Evolutionary conservation across 306 rosid species (phyloP).

Genomic region (Glycine latifolia): DNA sequence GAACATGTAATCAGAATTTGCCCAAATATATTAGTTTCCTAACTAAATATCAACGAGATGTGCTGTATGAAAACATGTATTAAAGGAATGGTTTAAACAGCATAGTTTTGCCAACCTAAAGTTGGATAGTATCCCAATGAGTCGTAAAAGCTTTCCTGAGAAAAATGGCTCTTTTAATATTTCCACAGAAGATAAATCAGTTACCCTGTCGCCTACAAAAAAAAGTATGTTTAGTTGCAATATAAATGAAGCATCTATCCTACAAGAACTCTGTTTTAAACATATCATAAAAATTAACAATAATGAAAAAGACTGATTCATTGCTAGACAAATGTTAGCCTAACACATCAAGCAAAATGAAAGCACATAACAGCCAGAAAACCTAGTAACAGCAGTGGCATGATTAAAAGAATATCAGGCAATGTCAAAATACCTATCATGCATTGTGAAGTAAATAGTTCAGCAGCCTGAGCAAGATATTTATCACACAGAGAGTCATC

Average conservation of each 20-base stretch:
- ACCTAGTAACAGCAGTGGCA: constrained; percentile 22
- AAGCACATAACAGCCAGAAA: constrained; percentile 30
- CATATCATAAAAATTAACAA: constrained; percentile 12
- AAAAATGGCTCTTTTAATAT: constrained; percentile 77
- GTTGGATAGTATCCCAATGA: constrained; percentile 78
- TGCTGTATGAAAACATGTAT: constrained; percentile 22
- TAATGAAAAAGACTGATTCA: not conserved
- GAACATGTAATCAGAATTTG: constrained; percentile 36
- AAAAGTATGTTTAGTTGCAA: constrained; percentile 37
- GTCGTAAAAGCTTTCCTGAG: constrained; percentile 79
- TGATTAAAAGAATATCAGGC: constrained; percentile 29
- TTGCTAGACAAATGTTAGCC: constrained; percentile 30
- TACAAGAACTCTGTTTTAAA: constrained; percentile 37
- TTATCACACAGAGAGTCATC: constrained; percentile 64
- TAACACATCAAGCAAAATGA: constrained; percentile 17
- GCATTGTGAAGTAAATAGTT: constrained; percentile 58
- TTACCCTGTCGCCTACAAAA: constrained; percentile 56
- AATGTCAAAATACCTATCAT: constrained; percentile 60
- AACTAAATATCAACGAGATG: constrained; percentile 34
- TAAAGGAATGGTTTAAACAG: constrained; percentile 37
- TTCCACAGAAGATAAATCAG: constrained; percentile 64
- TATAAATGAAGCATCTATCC: constrained; percentile 32
- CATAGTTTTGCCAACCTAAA: constrained; percentile 62
- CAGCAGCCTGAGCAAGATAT: constrained; percentile 73
- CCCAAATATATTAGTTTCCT: constrained; percentile 19